A percentile compares a stretch with the other conserved stretches of the same genome.
Evolutionary conservation across 106 monocot genomes (phyloP).

Genomic region (Alisma plantagoaquatica): DNA sequence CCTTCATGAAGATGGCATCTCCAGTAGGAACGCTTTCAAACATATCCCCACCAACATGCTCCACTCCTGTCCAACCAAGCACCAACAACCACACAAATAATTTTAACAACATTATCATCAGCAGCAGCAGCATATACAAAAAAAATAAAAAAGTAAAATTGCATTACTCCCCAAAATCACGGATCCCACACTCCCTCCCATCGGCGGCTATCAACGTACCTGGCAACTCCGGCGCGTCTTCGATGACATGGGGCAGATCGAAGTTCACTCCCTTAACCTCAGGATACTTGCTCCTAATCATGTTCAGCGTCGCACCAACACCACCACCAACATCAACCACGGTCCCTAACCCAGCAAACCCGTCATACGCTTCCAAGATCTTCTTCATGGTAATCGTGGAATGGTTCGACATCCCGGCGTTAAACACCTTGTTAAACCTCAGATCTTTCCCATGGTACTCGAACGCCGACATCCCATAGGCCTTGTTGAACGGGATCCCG

Average conservation of each 20-base stretch:
- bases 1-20: slow-evolving; percentile 62
- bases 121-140: background rate
- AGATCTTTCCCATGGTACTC: slow-evolving; percentile 14
- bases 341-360: slow-evolving; percentile 12
- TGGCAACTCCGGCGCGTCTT: slow-evolving; percentile 22
- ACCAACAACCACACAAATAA: background rate
- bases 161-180: too few species aligned
- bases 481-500: slow-evolving; percentile 20
- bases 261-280: slow-evolving; percentile 36
- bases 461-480: slow-evolving; percentile 14
- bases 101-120: background rate
- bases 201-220: slow-evolving; percentile 3
- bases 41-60: slow-evolving; percentile 48
- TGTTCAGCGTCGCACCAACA: slow-evolving; percentile 17
- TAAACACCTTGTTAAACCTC: slow-evolving; percentile 44
- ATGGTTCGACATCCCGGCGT: slow-evolving; percentile 31
- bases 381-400: slow-evolving; percentile 41
- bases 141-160: background rate
- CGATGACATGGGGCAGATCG: slow-evolving; percentile 41
- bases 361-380: slow-evolving; percentile 22
- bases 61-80: slow-evolving; percentile 8
- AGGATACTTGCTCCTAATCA: slow-evolving; percentile 24
- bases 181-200: too few species aligned
- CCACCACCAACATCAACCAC: slow-evolving; percentile 31
- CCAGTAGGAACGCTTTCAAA: slow-evolving; percentile 38